Percentiles rank a stretch among this genome's conserved stretches.
These are phyloP conservation scores for Geotrichum klebahnii DNA, from an alignment of 1,139 yeast genomes.

Conservation along the genomic window DNA sequence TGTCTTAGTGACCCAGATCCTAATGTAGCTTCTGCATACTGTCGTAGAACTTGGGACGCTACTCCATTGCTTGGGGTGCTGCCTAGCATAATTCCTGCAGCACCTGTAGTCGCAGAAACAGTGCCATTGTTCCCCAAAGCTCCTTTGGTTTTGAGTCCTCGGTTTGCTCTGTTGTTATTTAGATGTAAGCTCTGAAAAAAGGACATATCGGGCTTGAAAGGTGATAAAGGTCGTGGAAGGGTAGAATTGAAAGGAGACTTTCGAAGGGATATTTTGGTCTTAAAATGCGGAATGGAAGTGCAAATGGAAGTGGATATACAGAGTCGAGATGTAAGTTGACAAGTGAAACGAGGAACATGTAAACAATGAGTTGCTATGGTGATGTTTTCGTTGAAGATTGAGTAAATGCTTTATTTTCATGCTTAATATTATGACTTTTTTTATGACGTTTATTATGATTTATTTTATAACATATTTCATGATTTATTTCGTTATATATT, in stretches of 20 bases:
- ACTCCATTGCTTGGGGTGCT: conserved; percentile 27
- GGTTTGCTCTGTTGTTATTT: background rate
- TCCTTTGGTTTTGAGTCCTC: background rate
- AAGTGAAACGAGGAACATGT: background rate
- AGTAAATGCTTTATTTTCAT: background rate
- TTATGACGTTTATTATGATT: background rate
- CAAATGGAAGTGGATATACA: background rate
- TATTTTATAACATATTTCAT: background rate
- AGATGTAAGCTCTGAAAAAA: conserved; percentile 6
- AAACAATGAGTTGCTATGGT: conserved; percentile 5
- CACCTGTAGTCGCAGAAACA: background rate
- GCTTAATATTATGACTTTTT: background rate
- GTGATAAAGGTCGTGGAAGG: background rate
- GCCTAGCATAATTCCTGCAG: background rate
- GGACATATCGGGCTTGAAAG: background rate
- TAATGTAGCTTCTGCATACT: conserved; percentile 87
- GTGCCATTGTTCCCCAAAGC: background rate
- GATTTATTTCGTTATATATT: background rate
- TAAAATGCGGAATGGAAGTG: background rate
- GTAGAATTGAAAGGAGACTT: background rate
- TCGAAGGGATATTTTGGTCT: background rate
- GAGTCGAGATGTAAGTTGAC: background rate
- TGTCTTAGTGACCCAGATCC: conserved; percentile 89
- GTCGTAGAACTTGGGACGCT: conserved; percentile 45
- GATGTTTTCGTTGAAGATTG: background rate